phyloP scores from a whole-genome alignment of 805 yeast species.

The Sugiyamaella lignohabitans region DNA sequence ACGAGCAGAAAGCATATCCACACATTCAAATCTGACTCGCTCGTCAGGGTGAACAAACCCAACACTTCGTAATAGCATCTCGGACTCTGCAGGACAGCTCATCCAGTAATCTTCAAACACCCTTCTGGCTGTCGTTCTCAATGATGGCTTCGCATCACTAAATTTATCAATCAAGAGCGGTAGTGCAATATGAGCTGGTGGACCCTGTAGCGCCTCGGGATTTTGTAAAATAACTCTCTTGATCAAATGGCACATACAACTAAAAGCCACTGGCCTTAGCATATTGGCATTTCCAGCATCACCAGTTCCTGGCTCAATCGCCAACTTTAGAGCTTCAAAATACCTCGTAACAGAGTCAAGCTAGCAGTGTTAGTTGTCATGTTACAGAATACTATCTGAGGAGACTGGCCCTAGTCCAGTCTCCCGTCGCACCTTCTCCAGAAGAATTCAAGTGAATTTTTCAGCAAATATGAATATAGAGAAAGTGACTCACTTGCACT shows the following conservation, averaged over 20 bases:
- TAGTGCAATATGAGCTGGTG: conserved; percentile 29
- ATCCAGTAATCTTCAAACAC: conserved; percentile 36
- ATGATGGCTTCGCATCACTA: conserved; percentile 26
- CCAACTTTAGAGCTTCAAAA: conserved; percentile 25
- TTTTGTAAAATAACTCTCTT: conserved; percentile 40
- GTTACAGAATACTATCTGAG: too few species aligned
- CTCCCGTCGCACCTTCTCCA: too few species aligned
- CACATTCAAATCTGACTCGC: conserved; percentile 23
- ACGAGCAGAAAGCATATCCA: conserved; percentile 23
- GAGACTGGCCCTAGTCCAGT: too few species aligned
- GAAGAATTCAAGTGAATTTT: neutral
- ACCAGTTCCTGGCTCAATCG: conserved; percentile 13
- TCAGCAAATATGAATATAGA: too few species aligned
- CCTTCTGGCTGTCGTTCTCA: conserved; percentile 26
- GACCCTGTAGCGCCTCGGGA: conserved; percentile 28
- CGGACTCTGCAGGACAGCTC: conserved; percentile 31
- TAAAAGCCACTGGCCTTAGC: conserved; percentile 32
- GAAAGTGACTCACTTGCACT: too few species aligned
- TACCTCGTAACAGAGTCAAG: conserved; percentile 15
- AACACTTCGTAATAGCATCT: conserved; percentile 26
- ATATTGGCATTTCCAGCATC: conserved; percentile 9
- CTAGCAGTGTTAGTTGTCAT: conserved; percentile 3
- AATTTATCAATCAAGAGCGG: conserved; percentile 31
- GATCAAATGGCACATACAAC: conserved; percentile 40
- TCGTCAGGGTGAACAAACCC: conserved; percentile 27